These are phyloP conservation scores for Phytophthora hybrid DNA, from an alignment of 352 stramenopile genomes.

Conservation along the genomic window DNA sequence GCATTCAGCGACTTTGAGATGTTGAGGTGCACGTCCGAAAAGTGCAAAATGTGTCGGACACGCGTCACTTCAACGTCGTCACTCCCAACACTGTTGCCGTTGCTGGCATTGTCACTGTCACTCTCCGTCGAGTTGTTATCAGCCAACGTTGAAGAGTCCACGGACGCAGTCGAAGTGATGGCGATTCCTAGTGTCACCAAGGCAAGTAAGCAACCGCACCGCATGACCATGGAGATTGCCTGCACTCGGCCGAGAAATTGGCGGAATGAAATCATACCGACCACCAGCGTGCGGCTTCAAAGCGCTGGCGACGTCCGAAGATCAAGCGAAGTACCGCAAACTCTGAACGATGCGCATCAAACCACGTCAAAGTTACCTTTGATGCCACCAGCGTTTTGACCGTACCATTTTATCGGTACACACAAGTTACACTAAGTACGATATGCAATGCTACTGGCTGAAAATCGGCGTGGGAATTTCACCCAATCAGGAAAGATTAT, in stretches of 20 bases:
- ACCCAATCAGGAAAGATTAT: background rate
- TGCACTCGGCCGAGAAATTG: conserved; percentile 20
- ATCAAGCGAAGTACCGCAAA: conserved; percentile 1
- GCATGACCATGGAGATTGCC: conserved; percentile 15
- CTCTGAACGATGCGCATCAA: conserved; percentile 5
- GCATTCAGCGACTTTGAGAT: conserved; percentile 56
- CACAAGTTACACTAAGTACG: conserved; percentile 9
- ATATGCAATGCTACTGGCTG: background rate
- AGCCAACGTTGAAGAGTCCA: conserved; percentile 3
- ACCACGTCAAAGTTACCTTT: conserved; percentile 6
- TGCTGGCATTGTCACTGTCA: background rate
- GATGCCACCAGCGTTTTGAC: conserved; percentile 7
- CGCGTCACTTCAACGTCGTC: background rate
- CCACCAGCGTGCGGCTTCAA: conserved; percentile 10
- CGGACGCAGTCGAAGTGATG: conserved; percentile 16
- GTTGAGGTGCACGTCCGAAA: conserved; percentile 85
- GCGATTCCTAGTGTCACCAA: conserved; percentile 10
- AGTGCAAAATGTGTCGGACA: conserved; percentile 74
- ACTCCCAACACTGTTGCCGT: background rate
- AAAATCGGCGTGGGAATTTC: background rate
- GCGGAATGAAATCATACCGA: conserved; percentile 29
- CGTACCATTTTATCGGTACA: background rate
- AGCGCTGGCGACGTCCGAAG: conserved; percentile 21
- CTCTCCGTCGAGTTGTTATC: conserved; percentile 8
- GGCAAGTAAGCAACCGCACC: conserved; percentile 10